Conservation (phyloP, 1,284 basidiomycete genomes). For the Vanrija humicola region DNA sequence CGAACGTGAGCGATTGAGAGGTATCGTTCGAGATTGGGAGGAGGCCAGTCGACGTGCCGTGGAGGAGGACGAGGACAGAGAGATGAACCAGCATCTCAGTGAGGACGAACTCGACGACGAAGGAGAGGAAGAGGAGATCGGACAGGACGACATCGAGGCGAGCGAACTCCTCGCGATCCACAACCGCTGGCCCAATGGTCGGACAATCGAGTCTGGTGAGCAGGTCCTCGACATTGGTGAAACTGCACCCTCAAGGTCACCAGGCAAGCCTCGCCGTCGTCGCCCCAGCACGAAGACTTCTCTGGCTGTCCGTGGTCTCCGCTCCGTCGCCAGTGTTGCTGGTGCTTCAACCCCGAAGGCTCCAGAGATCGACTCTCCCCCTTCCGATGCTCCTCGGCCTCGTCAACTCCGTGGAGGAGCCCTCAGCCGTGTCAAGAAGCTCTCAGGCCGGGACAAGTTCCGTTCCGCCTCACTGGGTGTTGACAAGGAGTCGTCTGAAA, state of each 20-base stretch:
- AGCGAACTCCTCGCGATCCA: constrained; percentile 10
- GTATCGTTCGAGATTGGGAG: constrained; percentile 81
- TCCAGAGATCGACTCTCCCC: neutral
- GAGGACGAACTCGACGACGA: constrained; percentile 36
- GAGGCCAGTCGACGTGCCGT: constrained; percentile 52
- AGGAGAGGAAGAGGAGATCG: constrained; percentile 27
- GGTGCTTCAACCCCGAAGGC: constrained; percentile 30
- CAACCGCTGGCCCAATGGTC: constrained; percentile 11
- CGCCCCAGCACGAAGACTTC: constrained; percentile 31
- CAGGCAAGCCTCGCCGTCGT: constrained; percentile 27
- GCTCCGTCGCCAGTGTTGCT: constrained; percentile 20
- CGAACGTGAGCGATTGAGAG: constrained; percentile 70
- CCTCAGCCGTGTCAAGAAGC: constrained; percentile 5
- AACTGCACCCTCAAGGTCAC: neutral
- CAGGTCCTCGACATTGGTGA: constrained; percentile 2
- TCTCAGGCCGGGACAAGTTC: constrained; percentile 1
- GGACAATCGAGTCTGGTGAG: neutral
- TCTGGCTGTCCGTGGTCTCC: constrained; percentile 36
- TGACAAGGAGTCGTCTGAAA: constrained; percentile 34
- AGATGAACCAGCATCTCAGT: constrained; percentile 42
- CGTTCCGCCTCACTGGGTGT: neutral
- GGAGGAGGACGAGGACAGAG: constrained; percentile 50
- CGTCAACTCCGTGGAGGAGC: constrained; percentile 11
- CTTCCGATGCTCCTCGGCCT: neutral
- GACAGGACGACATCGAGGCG: constrained; percentile 19